phyloP scores from a whole-genome alignment of 257 asterid species.

The Gentiana macrophylla region DNA sequence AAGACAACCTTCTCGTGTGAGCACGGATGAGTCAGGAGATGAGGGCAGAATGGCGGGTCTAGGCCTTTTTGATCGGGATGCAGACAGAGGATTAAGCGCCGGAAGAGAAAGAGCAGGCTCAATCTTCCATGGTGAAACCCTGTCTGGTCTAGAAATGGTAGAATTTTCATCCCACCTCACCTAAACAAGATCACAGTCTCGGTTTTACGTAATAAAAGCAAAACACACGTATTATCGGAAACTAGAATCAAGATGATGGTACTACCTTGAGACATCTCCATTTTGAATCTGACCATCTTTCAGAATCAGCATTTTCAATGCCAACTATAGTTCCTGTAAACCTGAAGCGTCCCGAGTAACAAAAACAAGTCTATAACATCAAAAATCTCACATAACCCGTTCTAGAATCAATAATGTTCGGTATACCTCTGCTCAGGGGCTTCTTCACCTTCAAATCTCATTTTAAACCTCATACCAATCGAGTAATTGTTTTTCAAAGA shows the following conservation, averaged over 20 bases:
- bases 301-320: constrained; percentile 61
- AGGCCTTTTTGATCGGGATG: constrained; percentile 68
- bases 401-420: neutral
- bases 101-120: constrained; percentile 90
- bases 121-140: constrained; percentile 94
- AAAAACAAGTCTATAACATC: neutral
- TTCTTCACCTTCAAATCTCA: constrained; percentile 99
- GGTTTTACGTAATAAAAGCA: neutral
- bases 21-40: constrained; percentile 75
- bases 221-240: neutral
- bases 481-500: constrained; percentile 64
- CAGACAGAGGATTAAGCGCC: constrained; percentile 71
- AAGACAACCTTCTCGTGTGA: constrained; percentile 68
- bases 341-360: constrained; percentile 21
- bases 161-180: constrained; percentile 97
- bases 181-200: constrained; percentile 20
- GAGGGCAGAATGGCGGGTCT: constrained; percentile 55
- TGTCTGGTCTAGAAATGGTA: constrained; percentile 75
- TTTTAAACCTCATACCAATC: constrained; percentile 91
- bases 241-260: neutral
- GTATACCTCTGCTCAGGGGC: constrained; percentile 95
- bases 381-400: neutral
- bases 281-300: constrained; percentile 75
- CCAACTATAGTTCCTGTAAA: constrained; percentile 94
- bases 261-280: constrained; percentile 95